Evolutionary conservation across 129 eudicot genomes (phyloP).

Genomic region (Helianthus tuberosus): DNA sequence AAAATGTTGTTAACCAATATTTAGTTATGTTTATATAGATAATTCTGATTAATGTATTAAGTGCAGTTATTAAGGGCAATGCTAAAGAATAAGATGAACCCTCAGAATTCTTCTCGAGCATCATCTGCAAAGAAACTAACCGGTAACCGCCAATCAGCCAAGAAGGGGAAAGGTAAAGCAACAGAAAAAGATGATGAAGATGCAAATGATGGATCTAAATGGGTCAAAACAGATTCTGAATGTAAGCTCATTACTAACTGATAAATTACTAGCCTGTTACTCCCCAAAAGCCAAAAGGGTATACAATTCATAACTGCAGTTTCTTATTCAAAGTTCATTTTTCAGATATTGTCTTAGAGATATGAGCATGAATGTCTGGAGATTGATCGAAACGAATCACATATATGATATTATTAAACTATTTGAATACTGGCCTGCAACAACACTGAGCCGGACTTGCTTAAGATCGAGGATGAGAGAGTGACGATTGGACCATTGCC

Average conservation of each 20-base stretch:
- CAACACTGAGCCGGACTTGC: background rate
- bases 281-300: background rate
- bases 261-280: no score
- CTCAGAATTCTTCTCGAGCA: constrained; percentile 53
- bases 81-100: constrained; percentile 72
- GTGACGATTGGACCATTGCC: constrained; percentile 10
- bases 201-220: constrained; percentile 56
- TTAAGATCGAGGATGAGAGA: constrained; percentile 13
- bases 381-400: constrained; percentile 21
- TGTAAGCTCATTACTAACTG: constrained; percentile 42
- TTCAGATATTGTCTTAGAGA: constrained; percentile 46
- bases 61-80: constrained; percentile 83
- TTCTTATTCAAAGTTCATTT: constrained; percentile 1
- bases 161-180: constrained; percentile 44
- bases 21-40: background rate
- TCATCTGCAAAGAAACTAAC: constrained; percentile 45
- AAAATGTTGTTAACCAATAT: background rate
- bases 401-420: background rate
- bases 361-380: constrained; percentile 32
- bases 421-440: constrained; percentile 9
- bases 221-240: constrained; percentile 97
- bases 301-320: constrained; percentile 9
- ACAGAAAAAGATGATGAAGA: constrained; percentile 45
- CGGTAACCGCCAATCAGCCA: constrained; percentile 37
- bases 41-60: constrained; percentile 1